Base-by-base conservation (phyloP, 768 basidiomycete genomes). In the Chalciporus chontae region DNA sequence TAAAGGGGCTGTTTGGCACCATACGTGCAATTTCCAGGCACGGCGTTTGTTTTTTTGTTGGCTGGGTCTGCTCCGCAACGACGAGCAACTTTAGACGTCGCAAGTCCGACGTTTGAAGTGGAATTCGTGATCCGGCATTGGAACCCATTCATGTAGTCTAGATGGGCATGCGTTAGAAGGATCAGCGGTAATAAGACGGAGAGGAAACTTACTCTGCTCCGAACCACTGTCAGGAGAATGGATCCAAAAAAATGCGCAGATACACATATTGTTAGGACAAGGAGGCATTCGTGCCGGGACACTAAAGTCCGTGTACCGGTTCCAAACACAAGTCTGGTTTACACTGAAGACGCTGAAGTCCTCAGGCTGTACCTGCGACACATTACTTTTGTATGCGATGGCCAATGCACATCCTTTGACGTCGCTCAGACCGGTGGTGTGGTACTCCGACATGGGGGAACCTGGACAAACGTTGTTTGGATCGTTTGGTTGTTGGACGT, bases 101-200 rank as follows among this genome's bases (percentile, higher is more conserved):
- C 83, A 11, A 85, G 69, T 1, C 76, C 62, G 3, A 77, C 74
- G 24, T 56, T 73, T 3, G 81, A 81, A 0, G 75, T 78, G 3
- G 80, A 71, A 27, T 70, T 69, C 0, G 79, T 80, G 43, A 87
- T 62, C 48, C 78, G 77, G 67, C 87, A 88, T 51, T 77, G 76
- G 74, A 87, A 87, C 4, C 81, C 84, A 46, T 81, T 87, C 85
- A 87, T 87, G 65, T 85, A 87, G 59, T 80, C 81, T 82, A 51
- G 2, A 26, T 4, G 10, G 24, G 32, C 6, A 7, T 8, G n/a
- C 38, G 45, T 50, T 8, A 57, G 46, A 45, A n/a, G 9, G 18
- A 2, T 9, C 23, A 41, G 0, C 19, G 40, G 21, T 31, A 4
- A 36, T 3, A 8, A 9, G 44, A n/a, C 21, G 10, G 6, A 29